Evolutionary conservation across 495 filamentous ascomycete species (phyloP), one percentile per base, ranked within the genome.

Genomic region (Thozetella sp.): DNA sequence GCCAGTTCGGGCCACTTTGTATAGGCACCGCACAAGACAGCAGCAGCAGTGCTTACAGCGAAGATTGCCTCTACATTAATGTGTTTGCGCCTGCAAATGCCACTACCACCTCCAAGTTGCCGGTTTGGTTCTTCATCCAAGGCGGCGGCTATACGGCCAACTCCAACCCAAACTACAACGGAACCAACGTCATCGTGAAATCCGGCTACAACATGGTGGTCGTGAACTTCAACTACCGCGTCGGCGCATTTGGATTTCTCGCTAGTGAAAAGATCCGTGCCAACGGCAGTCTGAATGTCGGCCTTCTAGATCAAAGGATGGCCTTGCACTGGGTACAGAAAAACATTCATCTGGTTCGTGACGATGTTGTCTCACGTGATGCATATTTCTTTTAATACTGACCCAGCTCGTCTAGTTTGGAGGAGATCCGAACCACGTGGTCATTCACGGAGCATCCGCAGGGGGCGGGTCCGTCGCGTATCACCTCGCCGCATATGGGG

Each of bases 11-110:
- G 11, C 67, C 72, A 1, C 63, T 79, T 15, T 87, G 83, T 67
- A 74, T 83, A 26, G 77, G 72, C 13, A 81, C 73, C 6, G 74
- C 66, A 25, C 66, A 74, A 3, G 53, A 77, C 66, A 34, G 27
- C 6, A 37, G 30, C 2, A 23, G 12, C 20, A 15, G 19, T 3
- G 15, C 54, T 11, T 30, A 15, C 23, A 17, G n/a, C 67, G 89
- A 92, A 65, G 88, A 92, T 61, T 91, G 89, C 68, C 79, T 92
- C 1, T 89, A 86, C 58, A 70, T 86, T 10, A 84, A 90, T 58
- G 79, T 92, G 27, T 90, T 81, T 65, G 83, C 87, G 2, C 88
- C 89, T 1, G 70, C 77, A 0, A 75, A 76, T 20, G 78, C 81
- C 1, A 82, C 72, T 1, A 43, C 55, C 0, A 54, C 59, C 0